Conservation (phyloP, 2,329 filamentous ascomycete species). For the Aspergillus unguis region DNA sequence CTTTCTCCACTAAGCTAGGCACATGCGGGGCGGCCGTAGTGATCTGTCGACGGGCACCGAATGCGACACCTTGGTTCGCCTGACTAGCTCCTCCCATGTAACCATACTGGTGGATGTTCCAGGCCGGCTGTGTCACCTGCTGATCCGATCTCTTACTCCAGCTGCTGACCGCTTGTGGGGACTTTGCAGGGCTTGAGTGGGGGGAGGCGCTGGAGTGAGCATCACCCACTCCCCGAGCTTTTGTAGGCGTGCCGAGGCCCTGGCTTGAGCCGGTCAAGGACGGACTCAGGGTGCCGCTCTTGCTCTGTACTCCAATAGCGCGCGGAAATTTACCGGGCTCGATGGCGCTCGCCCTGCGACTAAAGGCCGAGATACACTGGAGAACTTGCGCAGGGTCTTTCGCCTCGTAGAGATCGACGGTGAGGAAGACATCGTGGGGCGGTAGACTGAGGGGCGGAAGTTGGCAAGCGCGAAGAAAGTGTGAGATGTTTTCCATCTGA, state of each 20-base stretch:
- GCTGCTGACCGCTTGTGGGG: slow-evolving; percentile 65
- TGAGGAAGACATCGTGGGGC: slow-evolving; percentile 93
- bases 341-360: slow-evolving; percentile 72
- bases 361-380: slow-evolving; percentile 89
- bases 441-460: slow-evolving; percentile 79
- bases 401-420: slow-evolving; percentile 90
- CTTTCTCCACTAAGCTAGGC: slow-evolving; percentile 79
- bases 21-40: slow-evolving; percentile 76
- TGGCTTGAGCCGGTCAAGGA: slow-evolving; percentile 62
- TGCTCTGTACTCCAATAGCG: slow-evolving; percentile 70
- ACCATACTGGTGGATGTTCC: slow-evolving; percentile 98
- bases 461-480: slow-evolving; percentile 88
- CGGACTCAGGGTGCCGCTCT: slow-evolving; percentile 60
- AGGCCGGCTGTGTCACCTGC: slow-evolving; percentile 76
- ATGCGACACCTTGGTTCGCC: slow-evolving; percentile 88
- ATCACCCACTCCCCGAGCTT: slow-evolving; percentile 52
- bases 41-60: slow-evolving; percentile 89
- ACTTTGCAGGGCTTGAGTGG: slow-evolving; percentile 61
- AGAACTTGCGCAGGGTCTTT: slow-evolving; percentile 96
- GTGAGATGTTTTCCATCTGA: slow-evolving; percentile 99
- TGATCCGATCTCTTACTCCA: slow-evolving; percentile 89
- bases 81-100: slow-evolving; percentile 98
- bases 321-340: slow-evolving; percentile 72
- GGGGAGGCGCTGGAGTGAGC: slow-evolving; percentile 41
- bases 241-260: slow-evolving; percentile 38